Evolutionary conservation across 208 protist species (phyloP), one percentile per base, ranked within the genome.

Genomic region (Dictyostelium gargantuum): DNA sequence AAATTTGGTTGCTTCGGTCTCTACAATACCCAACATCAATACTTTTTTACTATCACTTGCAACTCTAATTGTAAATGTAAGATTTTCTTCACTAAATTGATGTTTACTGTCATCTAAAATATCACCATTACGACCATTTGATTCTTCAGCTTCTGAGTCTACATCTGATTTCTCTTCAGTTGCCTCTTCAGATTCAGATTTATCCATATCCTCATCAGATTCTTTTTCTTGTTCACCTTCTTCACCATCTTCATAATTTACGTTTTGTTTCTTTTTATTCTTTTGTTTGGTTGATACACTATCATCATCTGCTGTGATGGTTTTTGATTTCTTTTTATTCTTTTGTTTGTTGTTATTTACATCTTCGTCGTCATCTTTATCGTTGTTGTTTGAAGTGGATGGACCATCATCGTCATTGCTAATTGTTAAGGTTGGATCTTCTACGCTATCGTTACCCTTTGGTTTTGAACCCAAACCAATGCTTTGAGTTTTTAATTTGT

Each of bases 11-110:
- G 85, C 54, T n/a, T 92, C 80, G 2, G 40, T 48, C 61, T 95
- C 93, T 0, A 95, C 77, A 54, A 95, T 56, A 46, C 72, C 63
- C 21, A 95, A 73, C 91, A 95, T 92, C 2, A 95, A 61, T 56
- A 93, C 70, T 91, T 95, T 95, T 80, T 95, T 95, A 58, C 91
- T 66, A n/a, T 76, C 54, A 19, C 73, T 80, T 40, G 66, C 44
- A 35, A 93, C 89, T n/a, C 70, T 73, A 48, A 91, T 44, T 38
- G 74, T 89, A 52, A 95, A 72, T 91, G 68, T 38, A 17, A 44
- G 85, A 15, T 63, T 3, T 58, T 76, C 13, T 46, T 56, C 11
- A 61, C 40, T 35, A 44, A 79, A 86, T 56, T 56, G 48, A 26
- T 44, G 54, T 35, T 15, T 48, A 17, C 29, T 10, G 29, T n/a